Conservation (phyloP, 1,139 yeast genomes). For the Hyphopichia pseudoburtonii region DNA sequence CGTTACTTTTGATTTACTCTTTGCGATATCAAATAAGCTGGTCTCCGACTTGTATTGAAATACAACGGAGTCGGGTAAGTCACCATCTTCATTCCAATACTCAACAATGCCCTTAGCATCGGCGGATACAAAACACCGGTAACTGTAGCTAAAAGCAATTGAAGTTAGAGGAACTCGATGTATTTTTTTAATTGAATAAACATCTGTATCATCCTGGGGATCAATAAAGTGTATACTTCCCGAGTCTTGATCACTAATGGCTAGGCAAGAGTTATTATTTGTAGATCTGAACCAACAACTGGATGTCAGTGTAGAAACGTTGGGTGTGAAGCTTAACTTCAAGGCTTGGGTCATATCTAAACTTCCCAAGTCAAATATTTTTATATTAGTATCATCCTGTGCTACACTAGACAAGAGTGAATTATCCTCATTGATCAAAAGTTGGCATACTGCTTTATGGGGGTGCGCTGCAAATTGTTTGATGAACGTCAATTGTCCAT, state of each 20-base stretch:
- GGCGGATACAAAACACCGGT: slow-evolving; percentile 34
- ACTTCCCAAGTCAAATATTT: slow-evolving; percentile 39
- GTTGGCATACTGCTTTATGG: slow-evolving; percentile 11
- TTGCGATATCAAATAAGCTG: slow-evolving; percentile 38
- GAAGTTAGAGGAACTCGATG: slow-evolving; percentile 30
- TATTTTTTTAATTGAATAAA: slow-evolving; percentile 12
- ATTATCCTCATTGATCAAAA: slow-evolving; percentile 16
- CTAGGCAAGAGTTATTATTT: slow-evolving; percentile 14
- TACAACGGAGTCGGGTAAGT: slow-evolving; percentile 17
- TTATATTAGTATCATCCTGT: slow-evolving; percentile 22
- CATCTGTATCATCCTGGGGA: slow-evolving; percentile 14
- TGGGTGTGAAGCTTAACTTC: slow-evolving; percentile 22
- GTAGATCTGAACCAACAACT: slow-evolving; percentile 19
- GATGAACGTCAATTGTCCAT: slow-evolving; percentile 31
- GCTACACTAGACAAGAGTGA: slow-evolving; percentile 30
- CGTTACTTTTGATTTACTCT: slow-evolving; percentile 8
- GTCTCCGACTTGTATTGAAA: slow-evolving; percentile 44
- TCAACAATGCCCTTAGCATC: slow-evolving; percentile 46
- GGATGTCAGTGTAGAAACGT: slow-evolving; percentile 8
- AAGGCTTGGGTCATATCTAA: slow-evolving; percentile 43
- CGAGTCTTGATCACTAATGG: slow-evolving; percentile 22
- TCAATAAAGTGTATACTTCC: slow-evolving; percentile 20
- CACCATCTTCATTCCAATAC: slow-evolving; percentile 31
- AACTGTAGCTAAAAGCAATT: slow-evolving; percentile 26
- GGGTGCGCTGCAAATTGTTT: slow-evolving; percentile 36